Evolutionary conservation across 352 stramenopile species (phyloP), one percentile per base, ranked within the genome.

Genomic region (Blastocystis sp.): DNA sequence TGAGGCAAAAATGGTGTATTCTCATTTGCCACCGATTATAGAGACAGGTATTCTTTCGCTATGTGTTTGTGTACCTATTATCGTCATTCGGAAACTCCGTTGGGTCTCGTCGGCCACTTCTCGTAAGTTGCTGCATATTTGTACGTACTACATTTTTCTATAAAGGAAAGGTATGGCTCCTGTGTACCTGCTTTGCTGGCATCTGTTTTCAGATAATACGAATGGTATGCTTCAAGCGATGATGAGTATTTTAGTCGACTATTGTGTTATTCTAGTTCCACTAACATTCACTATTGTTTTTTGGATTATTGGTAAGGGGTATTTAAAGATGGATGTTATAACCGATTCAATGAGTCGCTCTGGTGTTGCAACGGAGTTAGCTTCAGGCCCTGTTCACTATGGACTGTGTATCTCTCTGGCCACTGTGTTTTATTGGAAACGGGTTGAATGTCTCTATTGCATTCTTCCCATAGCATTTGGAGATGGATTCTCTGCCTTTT

Each of bases 361-460:
- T 20, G 77, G 77, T 29, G 29, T 23, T n/a, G 62, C 37, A 39
- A 54, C 34, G 1, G 77, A 88, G 45, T 56, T 88, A 23, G 62
- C 50, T n/a, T 2, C 34, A 20, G 77, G 77, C 0, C 77, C 77
- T 26, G 45, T 76, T 55, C 77, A 88, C 55, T 88, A 88, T 55
- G 77, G 77, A 55, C 4, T 88, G 4, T 79, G 62, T 37, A 88
- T 88, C 50, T 64, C 77, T 13, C 55, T 76, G 53, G 55, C 1
- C 13, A 88, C 77, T 26, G 23, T 88, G 1, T 76, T 88, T 39
- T 88, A 63, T 59, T 88, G 77, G 77, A 88, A 88, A 20, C 62
- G 66, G 5, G 20, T 76, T 29, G 77, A 88, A 77, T 23, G 53
- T 15, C 41, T 88, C 3, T 79, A 64, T 18, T 77, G 62, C 7